Evolutionary conservation across 2,329 filamentous ascomycete species (phyloP).

Genomic region (Exophiala spinifera): DNA sequence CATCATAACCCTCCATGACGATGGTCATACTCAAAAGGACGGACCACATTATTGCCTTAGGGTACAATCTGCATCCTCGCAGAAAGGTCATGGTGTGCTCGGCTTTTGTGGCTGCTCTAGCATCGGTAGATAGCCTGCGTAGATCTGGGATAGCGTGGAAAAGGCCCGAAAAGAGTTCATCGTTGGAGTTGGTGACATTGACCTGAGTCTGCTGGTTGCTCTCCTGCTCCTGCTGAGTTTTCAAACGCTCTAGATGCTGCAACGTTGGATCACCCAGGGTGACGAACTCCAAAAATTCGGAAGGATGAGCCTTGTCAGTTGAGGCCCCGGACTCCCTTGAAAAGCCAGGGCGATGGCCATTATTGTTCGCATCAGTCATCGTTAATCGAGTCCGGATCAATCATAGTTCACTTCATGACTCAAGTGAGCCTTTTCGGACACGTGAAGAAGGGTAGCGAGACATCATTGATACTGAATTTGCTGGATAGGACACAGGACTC

Average conservation of each 20-base stretch:
- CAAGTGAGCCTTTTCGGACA: background rate
- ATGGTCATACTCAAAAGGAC: slow-evolving; percentile 31
- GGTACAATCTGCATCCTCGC: slow-evolving; percentile 29
- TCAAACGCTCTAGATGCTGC: slow-evolving; percentile 17
- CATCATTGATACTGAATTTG: too few relatives aligned
- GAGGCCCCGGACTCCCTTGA: slow-evolving; percentile 7
- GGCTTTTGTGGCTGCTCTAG: slow-evolving; percentile 25
- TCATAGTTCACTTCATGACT: background rate
- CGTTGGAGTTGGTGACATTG: slow-evolving; percentile 21
- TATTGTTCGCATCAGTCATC: slow-evolving; percentile 19
- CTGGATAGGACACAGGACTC: background rate
- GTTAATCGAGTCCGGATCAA: background rate
- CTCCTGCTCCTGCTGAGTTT: background rate
- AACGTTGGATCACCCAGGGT: slow-evolving; percentile 4
- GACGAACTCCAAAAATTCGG: slow-evolving; percentile 26
- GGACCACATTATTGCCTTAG: slow-evolving; percentile 32
- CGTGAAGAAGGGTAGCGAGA: background rate
- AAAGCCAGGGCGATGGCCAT: slow-evolving; percentile 5
- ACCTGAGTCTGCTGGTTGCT: slow-evolving; percentile 6
- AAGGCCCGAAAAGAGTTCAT: slow-evolving; percentile 26
- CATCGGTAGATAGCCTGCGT: slow-evolving; percentile 25
- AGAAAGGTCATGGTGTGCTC: slow-evolving; percentile 32
- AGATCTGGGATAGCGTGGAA: slow-evolving; percentile 24
- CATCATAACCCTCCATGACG: slow-evolving; percentile 34
- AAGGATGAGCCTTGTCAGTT: slow-evolving; percentile 23